Percentiles rank a stretch among this genome's conserved stretches.
Evolutionary conservation across 176 grass and related monocot species (phyloP).

Genomic region (Coix lacrymajobi): DNA sequence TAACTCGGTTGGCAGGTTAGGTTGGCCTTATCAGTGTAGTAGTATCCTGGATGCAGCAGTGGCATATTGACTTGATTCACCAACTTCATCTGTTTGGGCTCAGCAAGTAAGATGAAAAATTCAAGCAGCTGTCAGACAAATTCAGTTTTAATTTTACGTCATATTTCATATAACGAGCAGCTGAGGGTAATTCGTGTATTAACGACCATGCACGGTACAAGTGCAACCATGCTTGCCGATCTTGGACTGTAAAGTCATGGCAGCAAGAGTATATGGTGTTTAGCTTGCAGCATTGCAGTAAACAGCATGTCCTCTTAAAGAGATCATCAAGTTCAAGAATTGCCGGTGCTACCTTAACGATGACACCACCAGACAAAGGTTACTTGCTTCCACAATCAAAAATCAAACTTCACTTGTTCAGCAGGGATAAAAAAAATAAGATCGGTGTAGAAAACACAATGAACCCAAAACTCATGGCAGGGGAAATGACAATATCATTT

Average conservation of each 20-base stretch:
- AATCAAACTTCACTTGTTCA: not conserved
- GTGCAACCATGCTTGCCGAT: not conserved
- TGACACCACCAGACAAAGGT: not conserved
- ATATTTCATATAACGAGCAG: not conserved
- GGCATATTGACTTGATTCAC: not conserved
- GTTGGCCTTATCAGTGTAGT: not conserved
- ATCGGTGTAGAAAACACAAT: not conserved
- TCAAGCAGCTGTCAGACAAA: not conserved
- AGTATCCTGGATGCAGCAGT: not conserved
- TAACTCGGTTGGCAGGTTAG: not conserved
- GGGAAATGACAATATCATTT: conserved; percentile 3
- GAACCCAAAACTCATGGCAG: not conserved
- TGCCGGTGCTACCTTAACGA: not conserved
- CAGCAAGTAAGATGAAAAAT: not conserved
- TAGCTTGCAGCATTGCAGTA: not conserved
- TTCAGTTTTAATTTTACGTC: not conserved
- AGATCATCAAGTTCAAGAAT: not conserved
- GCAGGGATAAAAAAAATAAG: not conserved
- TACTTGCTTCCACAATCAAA: not conserved
- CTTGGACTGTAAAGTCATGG: not conserved
- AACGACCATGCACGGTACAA: not conserved
- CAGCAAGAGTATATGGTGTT: not conserved
- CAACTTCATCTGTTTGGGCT: not conserved
- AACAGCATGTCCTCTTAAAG: not conserved
- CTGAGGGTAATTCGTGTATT: not conserved